Conservation (phyloP, 2,329 filamentous ascomycete genomes). For the Ophiostoma australiae region DNA sequence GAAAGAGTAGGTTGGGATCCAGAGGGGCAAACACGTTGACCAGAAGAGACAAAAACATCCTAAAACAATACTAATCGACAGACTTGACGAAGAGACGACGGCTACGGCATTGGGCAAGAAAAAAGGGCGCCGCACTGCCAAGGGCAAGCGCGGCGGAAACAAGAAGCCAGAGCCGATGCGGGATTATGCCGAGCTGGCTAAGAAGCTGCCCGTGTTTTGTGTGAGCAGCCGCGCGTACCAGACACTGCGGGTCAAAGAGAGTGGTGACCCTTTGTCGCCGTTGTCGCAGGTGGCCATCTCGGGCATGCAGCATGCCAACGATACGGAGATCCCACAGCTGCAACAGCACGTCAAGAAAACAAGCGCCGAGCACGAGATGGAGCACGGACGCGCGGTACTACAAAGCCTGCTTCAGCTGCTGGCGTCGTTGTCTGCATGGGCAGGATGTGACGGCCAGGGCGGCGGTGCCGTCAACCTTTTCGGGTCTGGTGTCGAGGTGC, state of each 20-base stretch:
- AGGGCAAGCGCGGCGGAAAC: neutral
- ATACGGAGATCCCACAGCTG: neutral
- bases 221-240: neutral
- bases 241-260: neutral
- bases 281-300: neutral
- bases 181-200: neutral
- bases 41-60: no score
- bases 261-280: neutral
- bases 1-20: neutral
- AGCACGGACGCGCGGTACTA: neutral
- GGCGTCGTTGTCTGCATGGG: neutral
- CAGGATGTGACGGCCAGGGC: neutral
- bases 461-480: neutral
- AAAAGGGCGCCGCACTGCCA: neutral
- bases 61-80: neutral
- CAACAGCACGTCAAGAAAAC: neutral
- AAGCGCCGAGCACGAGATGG: neutral
- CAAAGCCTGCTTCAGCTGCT: neutral
- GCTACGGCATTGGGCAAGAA: neutral
- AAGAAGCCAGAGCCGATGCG: neutral
- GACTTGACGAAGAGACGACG: neutral
- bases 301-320: neutral
- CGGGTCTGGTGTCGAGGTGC: neutral
- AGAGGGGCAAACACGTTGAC: neutral
- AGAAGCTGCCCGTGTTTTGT: slow-evolving; percentile 1